A percentile compares a stretch with the other conserved stretches of the same genome.
These are phyloP conservation scores for Suillus paluster DNA, from an alignment of 768 basidiomycete species.

Conservation along the genomic window DNA sequence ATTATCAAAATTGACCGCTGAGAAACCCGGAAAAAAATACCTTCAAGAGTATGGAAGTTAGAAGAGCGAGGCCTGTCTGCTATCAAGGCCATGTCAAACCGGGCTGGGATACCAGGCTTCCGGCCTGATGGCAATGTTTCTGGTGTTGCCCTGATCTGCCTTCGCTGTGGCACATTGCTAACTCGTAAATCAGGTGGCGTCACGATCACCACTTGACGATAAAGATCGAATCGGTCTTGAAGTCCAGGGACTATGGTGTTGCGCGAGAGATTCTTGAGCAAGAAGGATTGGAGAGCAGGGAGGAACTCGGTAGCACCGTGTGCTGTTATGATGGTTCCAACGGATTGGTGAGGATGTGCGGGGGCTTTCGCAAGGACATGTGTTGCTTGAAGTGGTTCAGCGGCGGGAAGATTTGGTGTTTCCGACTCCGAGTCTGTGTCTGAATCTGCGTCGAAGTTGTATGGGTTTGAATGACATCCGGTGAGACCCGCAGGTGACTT, in stretches of 20 bases:
- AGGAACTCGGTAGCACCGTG: constrained; percentile 13
- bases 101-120: background rate
- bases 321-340: background rate
- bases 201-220: constrained; percentile 5
- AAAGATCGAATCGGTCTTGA: constrained; percentile 7
- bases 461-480: too few relatives aligned
- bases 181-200: background rate
- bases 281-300: constrained; percentile 5
- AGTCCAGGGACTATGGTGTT: background rate
- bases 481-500: too few relatives aligned
- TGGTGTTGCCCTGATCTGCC: background rate
- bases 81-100: constrained; percentile 3
- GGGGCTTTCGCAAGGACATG: constrained; percentile 10
- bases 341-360: background rate
- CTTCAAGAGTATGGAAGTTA: background rate
- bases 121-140: background rate
- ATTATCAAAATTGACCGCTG: background rate
- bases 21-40: background rate
- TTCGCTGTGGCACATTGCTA: background rate
- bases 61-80: background rate
- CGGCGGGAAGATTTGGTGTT: background rate
- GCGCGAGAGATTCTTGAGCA: background rate
- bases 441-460: background rate
- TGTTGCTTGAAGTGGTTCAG: background rate
- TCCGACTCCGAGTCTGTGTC: background rate